These are phyloP conservation scores for Marasmius oreades DNA, from an alignment of 1,284 basidiomycete genomes.

Conservation along the genomic window DNA sequence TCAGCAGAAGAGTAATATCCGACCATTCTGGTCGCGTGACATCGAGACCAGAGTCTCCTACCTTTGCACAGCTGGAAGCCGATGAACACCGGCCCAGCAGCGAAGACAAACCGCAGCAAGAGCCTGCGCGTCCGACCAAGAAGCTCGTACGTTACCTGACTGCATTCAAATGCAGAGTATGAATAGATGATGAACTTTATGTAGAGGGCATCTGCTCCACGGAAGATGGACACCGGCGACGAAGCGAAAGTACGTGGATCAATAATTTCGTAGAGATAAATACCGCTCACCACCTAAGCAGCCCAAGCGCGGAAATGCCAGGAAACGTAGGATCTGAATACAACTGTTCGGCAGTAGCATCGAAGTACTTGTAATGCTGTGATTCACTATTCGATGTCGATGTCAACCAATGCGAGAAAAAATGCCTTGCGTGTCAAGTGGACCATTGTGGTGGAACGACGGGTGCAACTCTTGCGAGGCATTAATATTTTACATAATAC, in stretches of 20 bases:
- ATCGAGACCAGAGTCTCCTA: background rate
- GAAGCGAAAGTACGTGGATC: background rate
- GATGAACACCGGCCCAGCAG: background rate
- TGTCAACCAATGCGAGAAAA: no score
- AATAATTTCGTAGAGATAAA: background rate
- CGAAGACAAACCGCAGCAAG: background rate
- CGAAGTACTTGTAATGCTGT: background rate
- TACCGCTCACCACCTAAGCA: background rate
- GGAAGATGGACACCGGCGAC: background rate
- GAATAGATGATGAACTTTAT: background rate
- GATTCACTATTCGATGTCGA: no score
- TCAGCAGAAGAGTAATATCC: background rate
- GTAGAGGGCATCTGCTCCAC: background rate
- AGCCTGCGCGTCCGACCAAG: background rate
- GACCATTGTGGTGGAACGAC: no score
- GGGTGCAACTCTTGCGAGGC: background rate
- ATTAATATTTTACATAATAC: background rate
- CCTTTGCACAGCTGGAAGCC: background rate
- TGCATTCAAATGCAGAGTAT: background rate
- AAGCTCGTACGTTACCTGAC: background rate
- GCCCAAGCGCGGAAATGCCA: background rate
- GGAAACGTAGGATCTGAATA: background rate
- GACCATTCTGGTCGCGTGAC: background rate
- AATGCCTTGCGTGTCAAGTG: no score
- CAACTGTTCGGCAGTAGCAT: background rate